Conservation (phyloP, 352 stramenopile species). For the Pythium phragmiticola region DNA sequence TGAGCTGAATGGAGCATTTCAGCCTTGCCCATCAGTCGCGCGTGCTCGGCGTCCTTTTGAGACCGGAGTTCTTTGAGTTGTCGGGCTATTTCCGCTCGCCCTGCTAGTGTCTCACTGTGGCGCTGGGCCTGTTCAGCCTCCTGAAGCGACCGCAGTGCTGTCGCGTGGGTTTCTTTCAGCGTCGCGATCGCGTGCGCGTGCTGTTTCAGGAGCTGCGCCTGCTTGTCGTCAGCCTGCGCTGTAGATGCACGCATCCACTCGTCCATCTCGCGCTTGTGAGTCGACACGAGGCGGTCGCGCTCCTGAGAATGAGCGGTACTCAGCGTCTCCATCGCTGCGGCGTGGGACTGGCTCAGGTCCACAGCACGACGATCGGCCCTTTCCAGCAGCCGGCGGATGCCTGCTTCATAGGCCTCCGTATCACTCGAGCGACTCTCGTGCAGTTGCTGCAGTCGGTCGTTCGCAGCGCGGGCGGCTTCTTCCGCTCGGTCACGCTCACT, state of each 20-base stretch:
- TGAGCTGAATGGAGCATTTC: conserved; percentile 30
- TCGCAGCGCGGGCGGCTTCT: not conserved
- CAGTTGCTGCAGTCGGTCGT: not conserved
- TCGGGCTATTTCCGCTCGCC: conserved; percentile 35
- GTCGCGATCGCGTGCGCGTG: conserved; percentile 25
- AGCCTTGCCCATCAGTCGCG: conserved; percentile 30
- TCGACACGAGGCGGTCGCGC: conserved; percentile 8
- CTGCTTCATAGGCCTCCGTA: conserved; percentile 1
- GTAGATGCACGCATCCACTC: conserved; percentile 7
- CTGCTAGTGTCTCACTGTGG: conserved; percentile 32
- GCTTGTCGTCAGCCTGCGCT: not conserved
- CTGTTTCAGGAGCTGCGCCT: conserved; percentile 5
- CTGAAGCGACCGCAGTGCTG: conserved; percentile 30
- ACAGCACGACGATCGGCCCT: not conserved
- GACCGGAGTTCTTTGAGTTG: conserved; percentile 30
- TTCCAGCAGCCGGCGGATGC: not conserved
- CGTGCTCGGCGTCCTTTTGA: conserved; percentile 45
- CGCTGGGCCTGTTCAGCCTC: conserved; percentile 26
- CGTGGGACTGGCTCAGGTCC: not conserved
- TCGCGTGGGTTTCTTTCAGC: conserved; percentile 25
- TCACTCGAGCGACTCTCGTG: conserved; percentile 9
- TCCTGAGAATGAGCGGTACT: conserved; percentile 2
- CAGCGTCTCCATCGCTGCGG: not conserved
- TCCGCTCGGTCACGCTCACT: conserved; percentile 15
- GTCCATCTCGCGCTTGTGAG: conserved; percentile 26